phyloP scores from a whole-genome alignment of 192 early-diverging fungal genomes.

The Dissophora globulifera region DNA sequence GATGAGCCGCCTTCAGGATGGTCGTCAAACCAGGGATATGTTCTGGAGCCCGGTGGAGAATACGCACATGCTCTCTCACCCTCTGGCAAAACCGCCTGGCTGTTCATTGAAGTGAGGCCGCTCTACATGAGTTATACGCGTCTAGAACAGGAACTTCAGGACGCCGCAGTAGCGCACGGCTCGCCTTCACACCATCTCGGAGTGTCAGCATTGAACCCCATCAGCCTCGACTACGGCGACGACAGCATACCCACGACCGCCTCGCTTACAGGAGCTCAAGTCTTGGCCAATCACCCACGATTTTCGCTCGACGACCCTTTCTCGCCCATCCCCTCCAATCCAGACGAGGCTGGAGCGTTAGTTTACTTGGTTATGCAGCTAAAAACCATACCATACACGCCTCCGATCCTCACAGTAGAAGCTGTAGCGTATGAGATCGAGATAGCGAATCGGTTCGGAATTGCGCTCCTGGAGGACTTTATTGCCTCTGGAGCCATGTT shows the following conservation, averaged over 20 bases:
- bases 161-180: neutral
- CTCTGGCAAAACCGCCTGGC: constrained; percentile 48
- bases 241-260: constrained; percentile 16
- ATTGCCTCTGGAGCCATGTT: constrained; percentile 9
- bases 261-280: neutral
- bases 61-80: constrained; percentile 48
- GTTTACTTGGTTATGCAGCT: constrained; percentile 48
- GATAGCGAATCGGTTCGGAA: constrained; percentile 43
- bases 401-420: constrained; percentile 47
- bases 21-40: constrained; percentile 44
- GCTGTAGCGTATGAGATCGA: constrained; percentile 49
- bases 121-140: constrained; percentile 42
- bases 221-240: constrained; percentile 42
- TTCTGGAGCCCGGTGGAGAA: constrained; percentile 37
- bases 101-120: constrained; percentile 45
- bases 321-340: constrained; percentile 41
- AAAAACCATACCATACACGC: constrained; percentile 49
- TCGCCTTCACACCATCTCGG: constrained; percentile 17
- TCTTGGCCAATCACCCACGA: neutral
- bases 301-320: constrained; percentile 22
- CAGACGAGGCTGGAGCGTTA: constrained; percentile 48
- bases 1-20: constrained; percentile 41
- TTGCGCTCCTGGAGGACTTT: constrained; percentile 29
- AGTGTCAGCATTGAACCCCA: constrained; percentile 31
- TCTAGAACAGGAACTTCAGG: constrained; percentile 37